phyloP scores from a whole-genome alignment of 768 basidiomycete genomes.

The Tephrocybe sp. region DNA sequence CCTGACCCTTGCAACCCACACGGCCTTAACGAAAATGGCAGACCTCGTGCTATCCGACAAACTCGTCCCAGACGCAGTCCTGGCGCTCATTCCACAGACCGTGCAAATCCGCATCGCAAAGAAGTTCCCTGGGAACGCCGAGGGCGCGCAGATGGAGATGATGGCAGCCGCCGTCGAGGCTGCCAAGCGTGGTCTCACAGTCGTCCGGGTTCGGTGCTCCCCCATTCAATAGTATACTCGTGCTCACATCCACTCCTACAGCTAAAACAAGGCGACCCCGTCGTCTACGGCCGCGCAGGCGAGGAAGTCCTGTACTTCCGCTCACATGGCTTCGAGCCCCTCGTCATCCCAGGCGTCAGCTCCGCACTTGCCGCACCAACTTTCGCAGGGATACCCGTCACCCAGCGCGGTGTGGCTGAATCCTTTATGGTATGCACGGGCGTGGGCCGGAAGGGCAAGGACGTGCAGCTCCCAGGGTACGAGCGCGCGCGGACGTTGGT shows the following conservation, averaged over 20 bases:
- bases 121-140: conserved; percentile 97
- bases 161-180: conserved; percentile 90
- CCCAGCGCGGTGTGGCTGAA: conserved; percentile 93
- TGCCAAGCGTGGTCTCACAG: conserved; percentile 74
- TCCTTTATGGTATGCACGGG: conserved; percentile 90
- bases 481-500: conserved; percentile 77
- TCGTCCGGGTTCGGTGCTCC: conserved; percentile 68
- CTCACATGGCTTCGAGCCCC: conserved; percentile 74
- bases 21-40: conserved; percentile 73
- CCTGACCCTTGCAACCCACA: conserved; percentile 84
- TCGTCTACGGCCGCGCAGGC: conserved; percentile 90
- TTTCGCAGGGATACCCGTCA: conserved; percentile 90
- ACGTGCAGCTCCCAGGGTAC: conserved; percentile 85
- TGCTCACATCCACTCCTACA: conserved; percentile 23
- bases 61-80: conserved; percentile 86
- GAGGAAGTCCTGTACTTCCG: conserved; percentile 96
- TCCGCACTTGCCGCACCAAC: conserved; percentile 89
- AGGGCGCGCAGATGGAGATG: conserved; percentile 91
- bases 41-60: conserved; percentile 95
- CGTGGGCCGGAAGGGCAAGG: conserved; percentile 83
- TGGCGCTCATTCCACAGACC: conserved; percentile 74
- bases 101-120: conserved; percentile 85
- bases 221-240: background rate
- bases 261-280: conserved; percentile 98
- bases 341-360: conserved; percentile 86